Conservation (phyloP, 495 filamentous ascomycete species). For the Podospora pseudoanserina region DNA sequence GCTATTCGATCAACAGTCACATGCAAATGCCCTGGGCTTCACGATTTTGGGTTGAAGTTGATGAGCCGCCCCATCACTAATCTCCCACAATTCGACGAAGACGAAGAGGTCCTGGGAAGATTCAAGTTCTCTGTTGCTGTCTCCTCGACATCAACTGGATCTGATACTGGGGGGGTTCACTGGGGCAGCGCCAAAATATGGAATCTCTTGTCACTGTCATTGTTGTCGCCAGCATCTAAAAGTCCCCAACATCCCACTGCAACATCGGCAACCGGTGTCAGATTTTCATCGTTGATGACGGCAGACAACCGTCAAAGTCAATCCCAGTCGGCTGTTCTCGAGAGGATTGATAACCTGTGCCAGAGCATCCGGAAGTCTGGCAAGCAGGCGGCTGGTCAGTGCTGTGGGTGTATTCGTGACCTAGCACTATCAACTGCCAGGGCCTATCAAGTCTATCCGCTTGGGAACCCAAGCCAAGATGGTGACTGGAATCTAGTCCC, state of each 20-base stretch:
- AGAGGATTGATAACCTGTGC: not conserved
- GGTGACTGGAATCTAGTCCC: not conserved
- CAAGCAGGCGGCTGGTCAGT: not conserved
- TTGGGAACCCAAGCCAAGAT: not conserved
- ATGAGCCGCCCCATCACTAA: slow-evolving; percentile 8
- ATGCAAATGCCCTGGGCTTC: slow-evolving; percentile 31
- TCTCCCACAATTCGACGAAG: slow-evolving; percentile 20
- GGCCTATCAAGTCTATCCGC: not conserved
- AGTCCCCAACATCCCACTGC: not conserved
- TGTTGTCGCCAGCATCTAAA: not conserved
- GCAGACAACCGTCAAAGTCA: too few relatives aligned
- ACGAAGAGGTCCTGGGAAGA: slow-evolving; percentile 15
- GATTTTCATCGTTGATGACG: too few relatives aligned
- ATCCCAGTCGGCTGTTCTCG: too few relatives aligned
- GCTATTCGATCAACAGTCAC: slow-evolving; percentile 31
- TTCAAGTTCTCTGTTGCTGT: slow-evolving; percentile 6
- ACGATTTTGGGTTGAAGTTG: slow-evolving; percentile 20
- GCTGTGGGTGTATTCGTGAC: slow-evolving; percentile 3
- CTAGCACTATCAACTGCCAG: too few relatives aligned
- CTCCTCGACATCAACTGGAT: not conserved
- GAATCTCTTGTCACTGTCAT: not conserved
- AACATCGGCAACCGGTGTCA: not conserved
- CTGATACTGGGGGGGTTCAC: not conserved
- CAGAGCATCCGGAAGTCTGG: not conserved
- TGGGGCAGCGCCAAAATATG: not conserved